A percentile compares a stretch with the other conserved stretches of the same genome.
These are phyloP conservation scores for Reutealis trisperma DNA, from an alignment of 345 rosid genomes.

Conservation along the genomic window DNA sequence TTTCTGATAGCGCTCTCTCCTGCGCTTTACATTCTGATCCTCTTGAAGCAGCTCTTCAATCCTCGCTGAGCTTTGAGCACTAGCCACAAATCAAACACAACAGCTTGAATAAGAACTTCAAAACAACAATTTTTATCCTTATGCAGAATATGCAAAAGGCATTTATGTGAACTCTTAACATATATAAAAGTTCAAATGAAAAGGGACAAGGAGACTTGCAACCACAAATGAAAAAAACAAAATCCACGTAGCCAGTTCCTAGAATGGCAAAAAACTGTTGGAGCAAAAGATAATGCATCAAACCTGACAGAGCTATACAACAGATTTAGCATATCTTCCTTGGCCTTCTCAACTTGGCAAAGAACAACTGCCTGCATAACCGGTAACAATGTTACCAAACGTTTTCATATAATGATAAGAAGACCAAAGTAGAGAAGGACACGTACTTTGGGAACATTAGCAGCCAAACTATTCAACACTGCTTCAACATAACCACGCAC, in stretches of 20 bases:
- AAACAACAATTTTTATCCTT: background rate
- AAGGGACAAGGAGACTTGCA: background rate
- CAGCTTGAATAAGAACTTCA: background rate
- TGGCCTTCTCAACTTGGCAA: slow-evolving; percentile 98
- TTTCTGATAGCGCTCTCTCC: slow-evolving; percentile 78
- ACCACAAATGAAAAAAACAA: too few relatives aligned
- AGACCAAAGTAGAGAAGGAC: slow-evolving; percentile 12
- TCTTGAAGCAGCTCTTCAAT: slow-evolving; percentile 91
- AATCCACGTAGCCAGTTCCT: background rate
- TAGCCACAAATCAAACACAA: slow-evolving; percentile 22
- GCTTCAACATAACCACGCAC: slow-evolving; percentile 99
- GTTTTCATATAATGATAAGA: background rate
- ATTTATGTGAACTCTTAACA: background rate
- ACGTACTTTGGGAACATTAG: slow-evolving; percentile 92
- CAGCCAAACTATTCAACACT: slow-evolving; percentile 96
- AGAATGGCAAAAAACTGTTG: background rate
- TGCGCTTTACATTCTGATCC: slow-evolving; percentile 76
- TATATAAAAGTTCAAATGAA: background rate
- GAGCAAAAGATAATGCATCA: slow-evolving; percentile 5
- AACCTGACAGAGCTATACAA: slow-evolving; percentile 90
- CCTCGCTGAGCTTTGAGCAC: slow-evolving; percentile 71
- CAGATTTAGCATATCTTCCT: slow-evolving; percentile 98
- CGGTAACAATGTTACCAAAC: slow-evolving; percentile 10
- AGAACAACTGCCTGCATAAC: slow-evolving; percentile 89
- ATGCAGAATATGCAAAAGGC: background rate